These are phyloP conservation scores for Cystobasidium tubakii DNA, from an alignment of 768 basidiomycete species.

Conservation along the genomic window DNA sequence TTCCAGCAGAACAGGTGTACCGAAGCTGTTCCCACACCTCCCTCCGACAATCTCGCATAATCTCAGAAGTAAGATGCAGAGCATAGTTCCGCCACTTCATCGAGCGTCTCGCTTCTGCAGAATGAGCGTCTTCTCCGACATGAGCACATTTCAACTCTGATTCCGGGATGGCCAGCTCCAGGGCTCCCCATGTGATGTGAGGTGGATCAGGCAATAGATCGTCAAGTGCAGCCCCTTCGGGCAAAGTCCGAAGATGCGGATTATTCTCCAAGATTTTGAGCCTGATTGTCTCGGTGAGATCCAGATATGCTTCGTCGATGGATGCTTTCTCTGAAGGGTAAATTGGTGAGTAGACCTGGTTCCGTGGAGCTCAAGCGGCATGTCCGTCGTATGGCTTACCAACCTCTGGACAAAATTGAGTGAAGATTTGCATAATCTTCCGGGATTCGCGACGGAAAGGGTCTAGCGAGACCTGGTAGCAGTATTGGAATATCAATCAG, in stretches of 20 bases:
- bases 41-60: constrained; percentile 66
- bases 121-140: neutral
- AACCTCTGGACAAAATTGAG: constrained; percentile 56
- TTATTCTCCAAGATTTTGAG: constrained; percentile 65
- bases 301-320: constrained; percentile 93
- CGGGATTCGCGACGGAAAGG: constrained; percentile 81
- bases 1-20: constrained; percentile 58
- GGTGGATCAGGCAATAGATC: neutral
- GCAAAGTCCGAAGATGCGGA: constrained; percentile 67
- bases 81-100: constrained; percentile 87
- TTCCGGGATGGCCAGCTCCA: neutral
- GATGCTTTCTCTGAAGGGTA: constrained; percentile 75
- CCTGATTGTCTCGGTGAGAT: constrained; percentile 74
- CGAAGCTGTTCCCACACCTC: constrained; percentile 66
- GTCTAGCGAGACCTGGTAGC: constrained; percentile 73
- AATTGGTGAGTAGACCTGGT: too few relatives aligned
- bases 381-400: constrained; percentile 15
- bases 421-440: constrained; percentile 77
- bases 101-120: constrained; percentile 15
- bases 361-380: too few relatives aligned
- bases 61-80: constrained; percentile 74
- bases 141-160: neutral
- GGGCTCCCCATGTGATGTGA: neutral
- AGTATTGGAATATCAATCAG: neutral
- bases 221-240: constrained; percentile 47